Evolutionary conservation across 495 filamentous ascomycete genomes (phyloP).

Genomic region (Neurospora africana): DNA sequence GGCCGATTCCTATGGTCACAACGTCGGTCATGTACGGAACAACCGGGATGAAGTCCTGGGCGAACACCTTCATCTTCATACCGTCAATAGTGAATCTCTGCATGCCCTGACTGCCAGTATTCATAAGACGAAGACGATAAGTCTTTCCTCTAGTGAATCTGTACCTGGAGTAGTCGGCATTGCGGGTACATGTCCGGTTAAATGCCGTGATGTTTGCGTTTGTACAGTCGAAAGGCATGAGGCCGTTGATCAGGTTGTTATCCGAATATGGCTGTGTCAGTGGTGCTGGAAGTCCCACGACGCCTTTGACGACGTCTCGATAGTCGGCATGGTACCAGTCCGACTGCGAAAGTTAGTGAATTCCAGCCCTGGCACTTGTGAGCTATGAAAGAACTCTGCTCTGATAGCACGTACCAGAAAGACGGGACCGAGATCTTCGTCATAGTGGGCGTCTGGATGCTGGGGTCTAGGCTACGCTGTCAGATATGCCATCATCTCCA

Average conservation of each 20-base stretch:
- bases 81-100: slow-evolving; percentile 3
- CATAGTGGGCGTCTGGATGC: background rate
- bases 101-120: background rate
- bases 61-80: slow-evolving; percentile 23
- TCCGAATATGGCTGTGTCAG: background rate
- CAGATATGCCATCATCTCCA: too few relatives aligned
- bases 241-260: background rate
- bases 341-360: background rate
- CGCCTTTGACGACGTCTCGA: background rate
- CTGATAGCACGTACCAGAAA: background rate
- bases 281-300: background rate
- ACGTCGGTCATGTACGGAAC: slow-evolving; percentile 28
- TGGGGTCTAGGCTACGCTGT: background rate
- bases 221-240: background rate
- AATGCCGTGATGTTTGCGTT: background rate
- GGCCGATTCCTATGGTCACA: slow-evolving; percentile 45
- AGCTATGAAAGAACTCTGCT: background rate
- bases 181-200: background rate
- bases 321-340: background rate
- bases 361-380: background rate
- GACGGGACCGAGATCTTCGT: background rate
- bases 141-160: background rate
- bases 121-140: background rate
- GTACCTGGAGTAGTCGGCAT: background rate
- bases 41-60: slow-evolving; percentile 34